Percentiles rank a stretch among this genome's conserved stretches.
Conservation (phyloP, 1,139 yeast genomes). For the Williopsis jadinii region DNA sequence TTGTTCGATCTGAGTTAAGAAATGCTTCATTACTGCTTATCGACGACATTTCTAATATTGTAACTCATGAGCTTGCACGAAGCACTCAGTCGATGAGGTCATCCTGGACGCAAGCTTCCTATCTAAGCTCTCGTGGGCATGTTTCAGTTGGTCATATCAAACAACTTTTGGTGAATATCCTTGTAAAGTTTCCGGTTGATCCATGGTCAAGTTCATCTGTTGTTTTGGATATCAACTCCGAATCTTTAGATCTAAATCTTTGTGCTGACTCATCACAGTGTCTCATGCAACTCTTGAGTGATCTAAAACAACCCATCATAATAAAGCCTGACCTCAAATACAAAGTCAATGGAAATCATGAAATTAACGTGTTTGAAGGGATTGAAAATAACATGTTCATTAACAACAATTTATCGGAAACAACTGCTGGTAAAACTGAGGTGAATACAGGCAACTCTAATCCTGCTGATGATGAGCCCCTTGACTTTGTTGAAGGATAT, state of each 20-base stretch:
- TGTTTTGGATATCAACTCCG: slow-evolving; percentile 39
- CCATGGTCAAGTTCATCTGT: slow-evolving; percentile 4
- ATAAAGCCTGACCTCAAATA: slow-evolving; percentile 53
- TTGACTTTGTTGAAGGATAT: slow-evolving; percentile 32
- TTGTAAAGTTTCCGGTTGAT: slow-evolving; percentile 7
- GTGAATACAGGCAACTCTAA: neutral
- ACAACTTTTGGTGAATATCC: slow-evolving; percentile 26
- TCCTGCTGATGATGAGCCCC: slow-evolving; percentile 5
- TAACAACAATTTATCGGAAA: neutral
- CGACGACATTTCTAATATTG: slow-evolving; percentile 43
- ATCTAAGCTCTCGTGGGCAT: slow-evolving; percentile 35
- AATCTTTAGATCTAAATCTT: slow-evolving; percentile 44
- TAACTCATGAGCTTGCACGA: slow-evolving; percentile 19
- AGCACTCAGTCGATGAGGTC: slow-evolving; percentile 15
- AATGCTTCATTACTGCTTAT: slow-evolving; percentile 42
- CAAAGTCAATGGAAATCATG: slow-evolving; percentile 30
- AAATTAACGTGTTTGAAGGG: slow-evolving; percentile 42
- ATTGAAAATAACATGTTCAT: slow-evolving; percentile 35
- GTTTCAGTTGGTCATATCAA: slow-evolving; percentile 39
- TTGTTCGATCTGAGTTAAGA: slow-evolving; percentile 39
- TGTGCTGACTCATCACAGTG: slow-evolving; percentile 87
- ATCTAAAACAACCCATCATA: slow-evolving; percentile 60
- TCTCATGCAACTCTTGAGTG: slow-evolving; percentile 58
- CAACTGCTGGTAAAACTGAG: neutral
- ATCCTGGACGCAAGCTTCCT: slow-evolving; percentile 29